Percentiles rank a stretch among this genome's conserved stretches.
phyloP scores from a whole-genome alignment of 768 basidiomycete species.

The Phlegmacium glaucopus region DNA sequence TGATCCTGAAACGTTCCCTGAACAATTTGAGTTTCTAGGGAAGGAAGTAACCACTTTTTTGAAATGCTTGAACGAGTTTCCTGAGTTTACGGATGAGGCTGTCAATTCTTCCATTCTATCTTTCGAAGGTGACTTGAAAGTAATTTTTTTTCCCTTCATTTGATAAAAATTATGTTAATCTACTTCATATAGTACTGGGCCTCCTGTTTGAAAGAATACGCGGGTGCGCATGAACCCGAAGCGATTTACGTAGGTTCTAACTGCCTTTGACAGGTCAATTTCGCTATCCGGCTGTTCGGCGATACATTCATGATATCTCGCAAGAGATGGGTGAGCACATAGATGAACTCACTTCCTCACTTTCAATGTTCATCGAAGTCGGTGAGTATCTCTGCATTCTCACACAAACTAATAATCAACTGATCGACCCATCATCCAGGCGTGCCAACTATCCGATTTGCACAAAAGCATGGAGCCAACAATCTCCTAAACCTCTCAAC shows the following conservation, averaged over 20 bases:
- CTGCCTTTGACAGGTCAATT: constrained; percentile 52
- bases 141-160: constrained; percentile 21
- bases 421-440: constrained; percentile 37
- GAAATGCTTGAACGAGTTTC: constrained; percentile 72
- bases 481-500: constrained; percentile 74
- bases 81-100: constrained; percentile 72
- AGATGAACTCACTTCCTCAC: constrained; percentile 60
- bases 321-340: constrained; percentile 74
- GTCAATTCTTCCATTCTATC: constrained; percentile 63
- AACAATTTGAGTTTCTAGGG: constrained; percentile 59
- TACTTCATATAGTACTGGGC: constrained; percentile 65
- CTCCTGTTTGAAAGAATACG: constrained; percentile 63
- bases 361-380: constrained; percentile 76
- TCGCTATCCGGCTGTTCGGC: constrained; percentile 65
- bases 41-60: constrained; percentile 67
- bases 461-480: constrained; percentile 66
- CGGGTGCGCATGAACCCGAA: constrained; percentile 48
- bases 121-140: constrained; percentile 70
- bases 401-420: not conserved
- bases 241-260: not conserved
- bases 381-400: constrained; percentile 37
- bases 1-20: constrained; percentile 64
- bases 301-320: constrained; percentile 73
- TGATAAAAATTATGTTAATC: not conserved
- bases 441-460: constrained; percentile 74